phyloP scores from a whole-genome alignment of 768 basidiomycete genomes.

The Tricholoma terreum region DNA sequence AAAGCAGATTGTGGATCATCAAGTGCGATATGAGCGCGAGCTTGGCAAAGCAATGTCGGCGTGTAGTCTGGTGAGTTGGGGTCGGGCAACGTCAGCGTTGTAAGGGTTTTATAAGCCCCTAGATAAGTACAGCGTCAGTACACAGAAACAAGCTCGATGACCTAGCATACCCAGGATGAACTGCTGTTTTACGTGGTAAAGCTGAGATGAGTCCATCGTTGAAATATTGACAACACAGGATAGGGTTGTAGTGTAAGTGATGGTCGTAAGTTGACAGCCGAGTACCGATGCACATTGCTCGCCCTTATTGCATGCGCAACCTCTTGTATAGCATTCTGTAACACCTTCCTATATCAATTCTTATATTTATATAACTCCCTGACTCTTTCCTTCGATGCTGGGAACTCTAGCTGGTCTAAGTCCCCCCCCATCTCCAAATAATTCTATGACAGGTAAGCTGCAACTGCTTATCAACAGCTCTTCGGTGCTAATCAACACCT shows the following conservation, averaged over 20 bases:
- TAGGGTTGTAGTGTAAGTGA: slow-evolving; percentile 2
- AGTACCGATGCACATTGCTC: background rate
- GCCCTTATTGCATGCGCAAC: background rate
- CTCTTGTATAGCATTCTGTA: background rate
- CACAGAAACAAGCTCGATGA: background rate
- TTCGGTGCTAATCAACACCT: background rate
- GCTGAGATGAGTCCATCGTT: slow-evolving; percentile 47
- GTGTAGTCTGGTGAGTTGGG: slow-evolving; percentile 60
- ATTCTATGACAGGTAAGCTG: slow-evolving; percentile 15
- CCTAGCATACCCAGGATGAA: slow-evolving; percentile 62
- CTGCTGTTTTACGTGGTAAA: slow-evolving; percentile 72
- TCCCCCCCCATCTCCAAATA: slow-evolving; percentile 13
- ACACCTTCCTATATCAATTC: background rate
- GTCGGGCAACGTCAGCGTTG: slow-evolving; percentile 54
- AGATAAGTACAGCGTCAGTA: slow-evolving; percentile 2
- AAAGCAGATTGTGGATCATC: slow-evolving; percentile 55
- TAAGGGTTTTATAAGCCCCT: slow-evolving; percentile 71
- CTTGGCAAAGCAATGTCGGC: slow-evolving; percentile 69
- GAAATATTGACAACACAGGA: slow-evolving; percentile 6
- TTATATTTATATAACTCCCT: background rate
- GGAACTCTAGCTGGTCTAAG: slow-evolving; percentile 32
- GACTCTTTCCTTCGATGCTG: slow-evolving; percentile 4
- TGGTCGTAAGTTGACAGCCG: background rate
- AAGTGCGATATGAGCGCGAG: slow-evolving; percentile 74
- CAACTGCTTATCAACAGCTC: background rate